Evolutionary conservation across 2,329 filamentous ascomycete species (phyloP), one percentile per base, ranked within the genome.

Genomic region (Sarocladiaceae sp.): DNA sequence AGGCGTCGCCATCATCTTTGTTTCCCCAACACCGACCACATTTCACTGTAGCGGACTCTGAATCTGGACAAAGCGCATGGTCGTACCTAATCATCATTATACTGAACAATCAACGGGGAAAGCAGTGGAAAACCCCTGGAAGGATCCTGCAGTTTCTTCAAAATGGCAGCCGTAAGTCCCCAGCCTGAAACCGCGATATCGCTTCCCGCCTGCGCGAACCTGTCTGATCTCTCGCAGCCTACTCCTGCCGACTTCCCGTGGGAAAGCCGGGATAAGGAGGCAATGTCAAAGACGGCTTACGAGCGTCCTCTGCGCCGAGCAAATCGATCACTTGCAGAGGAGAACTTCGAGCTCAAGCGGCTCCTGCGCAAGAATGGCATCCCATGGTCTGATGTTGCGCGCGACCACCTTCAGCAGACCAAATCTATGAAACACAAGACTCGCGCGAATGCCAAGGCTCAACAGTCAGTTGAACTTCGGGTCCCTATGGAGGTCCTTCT

Each of bases 401-500:
- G 63, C 51, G 66, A 56, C 28, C 68, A 69, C 22, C 54, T 66
- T 56, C 63, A 62, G 56, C 59, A 65, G 35, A 54, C 58, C n/a
- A 60, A 64, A 28, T 63, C 65, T 12, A 60, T 59, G 23, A 60
- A 60, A 46, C 66, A 66, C 53, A 67, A 70, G 57, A 67, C 64
- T 55, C 56, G 61, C 25, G 63, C 66, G 36, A 64, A 63, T 47
- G 58, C 58, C 53, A 33, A 11, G 23, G 44, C 18, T 18, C 22
- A 6, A 17, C 57, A 59, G 13, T 59, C 62, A 6, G 57, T 59
- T 52, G 62, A 69, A 26, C 57, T 61, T 26, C 57, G 63, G 42
- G 66, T 82, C 11, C 79, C 79, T 1, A 72, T 71, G 25, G 79
- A 82, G 62, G 70, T 82, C 40, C 68, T 79, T 50, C 62, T 82